Evolutionary conservation across 805 yeast species (phyloP).

Genomic region (Ogataea parapolymorpha): DNA sequence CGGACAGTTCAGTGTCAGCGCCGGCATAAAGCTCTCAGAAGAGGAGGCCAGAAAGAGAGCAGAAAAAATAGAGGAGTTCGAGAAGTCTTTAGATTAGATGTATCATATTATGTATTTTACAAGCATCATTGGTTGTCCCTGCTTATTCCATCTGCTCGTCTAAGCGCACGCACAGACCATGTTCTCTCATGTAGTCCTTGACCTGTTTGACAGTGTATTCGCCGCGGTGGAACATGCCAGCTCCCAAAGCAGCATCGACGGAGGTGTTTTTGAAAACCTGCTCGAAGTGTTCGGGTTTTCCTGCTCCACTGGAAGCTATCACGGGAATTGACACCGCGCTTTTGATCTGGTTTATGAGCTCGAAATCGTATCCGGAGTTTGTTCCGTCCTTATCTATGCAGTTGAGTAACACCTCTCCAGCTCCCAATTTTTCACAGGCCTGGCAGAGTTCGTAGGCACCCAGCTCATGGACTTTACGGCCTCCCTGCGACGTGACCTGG

Average conservation of each 20-base stretch:
- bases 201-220: slow-evolving; percentile 88
- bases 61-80: slow-evolving; percentile 51
- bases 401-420: slow-evolving; percentile 90
- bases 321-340: slow-evolving; percentile 81
- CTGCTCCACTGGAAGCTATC: slow-evolving; percentile 98
- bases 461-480: slow-evolving; percentile 80
- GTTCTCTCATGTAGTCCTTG: slow-evolving; percentile 56
- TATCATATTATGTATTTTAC: slow-evolving; percentile 3
- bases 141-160: slow-evolving; percentile 34
- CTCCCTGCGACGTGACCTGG: slow-evolving; percentile 95
- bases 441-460: slow-evolving; percentile 88
- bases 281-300: slow-evolving; percentile 83
- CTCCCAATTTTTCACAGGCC: slow-evolving; percentile 92
- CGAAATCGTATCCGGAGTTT: slow-evolving; percentile 90
- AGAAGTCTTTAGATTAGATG: slow-evolving; percentile 28
- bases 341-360: slow-evolving; percentile 76
- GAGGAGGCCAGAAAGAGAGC: slow-evolving; percentile 48
- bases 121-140: background rate
- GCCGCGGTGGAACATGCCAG: slow-evolving; percentile 97
- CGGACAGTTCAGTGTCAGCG: slow-evolving; percentile 92
- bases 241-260: slow-evolving; percentile 97
- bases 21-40: slow-evolving; percentile 63
- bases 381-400: slow-evolving; percentile 98
- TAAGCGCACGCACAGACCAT: slow-evolving; percentile 72
- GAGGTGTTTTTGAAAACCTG: slow-evolving; percentile 80